Evolutionary conservation across 1,139 yeast genomes (phyloP), one percentile per base, ranked within the genome.

Genomic region (Taphrina populina): DNA sequence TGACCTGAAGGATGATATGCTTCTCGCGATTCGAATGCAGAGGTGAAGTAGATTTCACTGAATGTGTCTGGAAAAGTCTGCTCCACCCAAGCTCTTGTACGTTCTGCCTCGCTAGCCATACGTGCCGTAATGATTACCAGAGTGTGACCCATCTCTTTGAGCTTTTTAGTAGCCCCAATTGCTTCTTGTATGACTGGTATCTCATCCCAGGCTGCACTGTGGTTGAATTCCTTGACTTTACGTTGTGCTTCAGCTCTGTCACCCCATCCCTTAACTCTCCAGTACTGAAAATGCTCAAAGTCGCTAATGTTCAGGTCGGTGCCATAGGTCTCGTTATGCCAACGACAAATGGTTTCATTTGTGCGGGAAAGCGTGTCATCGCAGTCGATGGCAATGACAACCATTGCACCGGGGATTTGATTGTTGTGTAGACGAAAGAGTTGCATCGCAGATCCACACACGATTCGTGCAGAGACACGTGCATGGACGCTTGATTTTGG

Each of bases 261-360:
- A 8, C 54, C 54, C 54, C 54, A 49, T 10, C 54, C 54, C 13
- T 34, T 29, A 4, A 34, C 39, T n/a, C 54, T 37, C 54, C 54
- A 49, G 46, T 49, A 49, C 36, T 49, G 54, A 26, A 49, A 49
- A 24, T 49, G 54, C 7, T 37, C 27, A 15, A 37, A 49, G 21
- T 49, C 46, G 13, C 30, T 46, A 15, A 49, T 30, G 30, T 39
- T 29, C 10, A 33, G n/a, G 29, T 49, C 54, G 6, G 54, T 49
- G n/a, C 54, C 54, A 33, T 49, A 49, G 11, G 54, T 39, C 19
- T 49, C 54, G 35, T 49, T 49, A 17, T 49, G 54, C 54, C 54
- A 49, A 3, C 30, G 33, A 29, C 54, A 49, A 20, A 49, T 49
- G n/a, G 44, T 29, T 13, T 37, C 39, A 24, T 49, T 49, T 19